Base-by-base conservation (phyloP, 768 basidiomycete genomes). In the Tylopilus plumbeoviolaceoides region DNA sequence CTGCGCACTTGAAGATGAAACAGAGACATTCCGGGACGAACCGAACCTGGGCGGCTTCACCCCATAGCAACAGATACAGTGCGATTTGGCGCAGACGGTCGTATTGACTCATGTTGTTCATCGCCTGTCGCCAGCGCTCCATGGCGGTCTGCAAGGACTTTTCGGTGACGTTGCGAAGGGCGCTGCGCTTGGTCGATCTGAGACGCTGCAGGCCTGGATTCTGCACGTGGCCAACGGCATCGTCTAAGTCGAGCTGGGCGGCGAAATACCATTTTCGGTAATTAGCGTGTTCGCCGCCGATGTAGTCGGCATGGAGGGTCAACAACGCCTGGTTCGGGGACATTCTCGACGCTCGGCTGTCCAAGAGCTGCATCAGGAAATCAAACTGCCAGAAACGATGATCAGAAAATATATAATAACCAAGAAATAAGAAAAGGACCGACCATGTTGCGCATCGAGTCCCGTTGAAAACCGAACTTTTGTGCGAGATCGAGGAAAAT, bases 191-290 rank as follows among this genome's bases (percentile, higher is more conserved):
- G 53, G 85, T 83, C 4, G 90, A 89, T 53, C 83, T 81, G n/a
- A 95, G 79, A 10, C 91, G 86, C 45, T 81, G 82, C 5, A 97
- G 75, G 51, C 95, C 95, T 0, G 93, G 91, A 68, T 97, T 98
- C 65, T 97, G 92, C 7, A 81, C 80, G 54, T 89, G 83, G 27
- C 95, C 97, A 48, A 98, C 86, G 44, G 94, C 95, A 61, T 99
- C 97, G 69, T 99, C 97, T 40, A 98, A 87, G 70, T 98, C 95
- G 54, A 99, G 84, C 70, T 99, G 97, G 18, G 95, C 94, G 27
- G 95, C 97, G 70, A 98, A 99, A 75, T 99, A 99, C 97, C 97
- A 98, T 74, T 98, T 98, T 56, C 97, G 90, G 74, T 98, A 98
- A 75, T 98, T 98, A 46, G 97, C 92, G 63, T 98, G 88, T 70